Percentiles rank a stretch among this genome's conserved stretches.
phyloP scores from a whole-genome alignment of 2,329 filamentous ascomycete genomes.

The Aspergillus fischeri region DNA sequence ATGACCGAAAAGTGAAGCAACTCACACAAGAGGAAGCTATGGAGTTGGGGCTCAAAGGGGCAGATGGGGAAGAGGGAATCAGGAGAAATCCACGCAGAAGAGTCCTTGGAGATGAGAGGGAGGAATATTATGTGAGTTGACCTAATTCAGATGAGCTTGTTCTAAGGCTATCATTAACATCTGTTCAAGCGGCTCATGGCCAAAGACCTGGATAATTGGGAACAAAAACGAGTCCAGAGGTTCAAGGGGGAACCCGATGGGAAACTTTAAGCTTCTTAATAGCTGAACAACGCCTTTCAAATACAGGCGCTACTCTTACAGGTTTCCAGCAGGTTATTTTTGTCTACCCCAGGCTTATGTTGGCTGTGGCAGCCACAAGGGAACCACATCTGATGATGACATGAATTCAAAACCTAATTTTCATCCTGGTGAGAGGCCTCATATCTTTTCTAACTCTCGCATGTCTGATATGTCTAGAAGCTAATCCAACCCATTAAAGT shows the following conservation, averaged over 20 bases:
- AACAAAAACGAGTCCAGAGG: conserved; percentile 89
- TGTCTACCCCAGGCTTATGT: not conserved
- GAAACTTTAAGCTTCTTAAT: conserved; percentile 51
- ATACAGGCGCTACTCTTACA: not conserved
- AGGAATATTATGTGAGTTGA: conserved; percentile 45
- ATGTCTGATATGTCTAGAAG: not conserved
- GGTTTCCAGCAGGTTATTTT: not conserved
- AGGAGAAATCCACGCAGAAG: conserved; percentile 43
- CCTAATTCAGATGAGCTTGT: not conserved
- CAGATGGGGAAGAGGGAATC: conserved; percentile 75
- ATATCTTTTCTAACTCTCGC: not conserved
- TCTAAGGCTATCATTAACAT: conserved; percentile 11
- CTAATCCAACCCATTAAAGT: not conserved
- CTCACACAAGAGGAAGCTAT: conserved; percentile 82
- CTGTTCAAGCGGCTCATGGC: conserved; percentile 65
- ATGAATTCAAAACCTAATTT: not conserved
- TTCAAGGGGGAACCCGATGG: conserved; percentile 88
- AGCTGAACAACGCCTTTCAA: not conserved
- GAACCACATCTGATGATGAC: not conserved
- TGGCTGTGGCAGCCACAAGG: not conserved
- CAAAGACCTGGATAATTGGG: conserved; percentile 93
- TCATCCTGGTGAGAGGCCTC: not conserved
- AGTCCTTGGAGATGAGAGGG: conserved; percentile 39
- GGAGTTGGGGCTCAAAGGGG: conserved; percentile 64
- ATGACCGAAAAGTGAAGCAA: conserved; percentile 85